Evolutionary conservation across 768 basidiomycete species (phyloP).

Genomic region (Stropharia rugosoannulata): DNA sequence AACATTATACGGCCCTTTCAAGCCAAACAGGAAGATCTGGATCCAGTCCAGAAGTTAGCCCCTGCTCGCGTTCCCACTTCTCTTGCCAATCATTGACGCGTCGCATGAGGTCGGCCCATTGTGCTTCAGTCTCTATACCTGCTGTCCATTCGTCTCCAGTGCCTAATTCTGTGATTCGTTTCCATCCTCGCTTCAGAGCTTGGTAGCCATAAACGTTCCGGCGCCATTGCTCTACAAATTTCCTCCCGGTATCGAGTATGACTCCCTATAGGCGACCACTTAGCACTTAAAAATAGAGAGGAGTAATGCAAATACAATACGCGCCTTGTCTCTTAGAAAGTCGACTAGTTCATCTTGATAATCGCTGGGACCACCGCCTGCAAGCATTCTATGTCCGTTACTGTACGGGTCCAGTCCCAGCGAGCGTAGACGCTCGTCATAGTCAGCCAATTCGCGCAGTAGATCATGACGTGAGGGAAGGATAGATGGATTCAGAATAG

Average conservation of each 20-base stretch:
- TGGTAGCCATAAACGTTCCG: conserved; percentile 30
- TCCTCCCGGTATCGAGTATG: conserved; percentile 40
- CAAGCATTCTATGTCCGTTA: conserved; percentile 45
- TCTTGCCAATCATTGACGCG: conserved; percentile 48
- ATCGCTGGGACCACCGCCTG: conserved; percentile 28
- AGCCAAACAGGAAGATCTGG: conserved; percentile 15
- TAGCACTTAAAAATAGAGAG: neutral
- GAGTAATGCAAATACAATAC: conserved; percentile 6
- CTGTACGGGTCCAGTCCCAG: conserved; percentile 48
- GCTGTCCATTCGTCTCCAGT: conserved; percentile 40
- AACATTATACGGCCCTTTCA: neutral
- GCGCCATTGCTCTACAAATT: conserved; percentile 52
- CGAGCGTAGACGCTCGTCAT: conserved; percentile 39
- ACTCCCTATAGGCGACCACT: conserved; percentile 25
- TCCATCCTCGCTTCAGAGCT: conserved; percentile 43
- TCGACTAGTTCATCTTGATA: conserved; percentile 41
- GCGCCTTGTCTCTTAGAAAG: conserved; percentile 30
- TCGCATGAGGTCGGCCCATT: conserved; percentile 50
- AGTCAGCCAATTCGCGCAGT: conserved; percentile 35
- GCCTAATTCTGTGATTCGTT: conserved; percentile 40
- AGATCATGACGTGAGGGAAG: conserved; percentile 40
- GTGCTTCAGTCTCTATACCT: conserved; percentile 47
- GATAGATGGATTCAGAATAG: conserved; percentile 39
- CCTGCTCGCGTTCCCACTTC: conserved; percentile 46
- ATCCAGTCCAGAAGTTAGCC: conserved; percentile 19